A percentile compares a stretch with the other conserved stretches of the same genome.
Evolutionary conservation across 1,284 basidiomycete species (phyloP).

Genomic region (Cutaneotrichosporon dermatis): DNA sequence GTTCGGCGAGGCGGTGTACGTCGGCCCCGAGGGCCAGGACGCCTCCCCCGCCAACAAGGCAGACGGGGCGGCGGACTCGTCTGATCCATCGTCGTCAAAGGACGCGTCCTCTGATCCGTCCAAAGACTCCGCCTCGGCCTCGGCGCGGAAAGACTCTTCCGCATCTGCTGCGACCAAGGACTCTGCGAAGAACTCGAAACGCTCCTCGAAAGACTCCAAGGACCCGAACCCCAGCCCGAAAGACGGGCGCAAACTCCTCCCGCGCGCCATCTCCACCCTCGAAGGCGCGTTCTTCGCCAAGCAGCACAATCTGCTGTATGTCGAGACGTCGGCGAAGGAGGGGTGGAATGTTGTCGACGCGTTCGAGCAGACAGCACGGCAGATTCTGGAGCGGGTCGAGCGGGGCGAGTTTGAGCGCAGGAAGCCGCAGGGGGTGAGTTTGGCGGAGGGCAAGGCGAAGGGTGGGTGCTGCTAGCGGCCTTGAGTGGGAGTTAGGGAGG

Average conservation of each 20-base stretch:
- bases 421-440: slow-evolving; percentile 11
- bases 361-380: slow-evolving; percentile 44
- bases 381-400: slow-evolving; percentile 35
- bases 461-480: slow-evolving; percentile 14
- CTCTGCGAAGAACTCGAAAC: too few relatives aligned
- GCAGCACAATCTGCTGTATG: slow-evolving; percentile 40
- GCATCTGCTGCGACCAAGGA: too few relatives aligned
- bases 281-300: slow-evolving; percentile 42
- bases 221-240: not conserved
- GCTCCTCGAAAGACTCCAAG: too few relatives aligned
- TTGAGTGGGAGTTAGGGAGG: too few relatives aligned
- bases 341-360: slow-evolving; percentile 45
- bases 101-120: too few relatives aligned
- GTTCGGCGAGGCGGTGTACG: slow-evolving; percentile 31
- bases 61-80: too few relatives aligned
- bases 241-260: slow-evolving; percentile 14
- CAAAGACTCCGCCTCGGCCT: too few relatives aligned
- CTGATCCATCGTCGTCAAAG: too few relatives aligned
- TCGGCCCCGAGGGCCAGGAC: not conserved
- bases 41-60: too few relatives aligned
- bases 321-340: slow-evolving; percentile 45
- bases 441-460: slow-evolving; percentile 2
- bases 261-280: slow-evolving; percentile 27
- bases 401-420: slow-evolving; percentile 29
- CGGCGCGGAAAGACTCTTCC: too few relatives aligned